Conservation (phyloP, 805 yeast species). For the Starmerella potacharoeniae region DNA sequence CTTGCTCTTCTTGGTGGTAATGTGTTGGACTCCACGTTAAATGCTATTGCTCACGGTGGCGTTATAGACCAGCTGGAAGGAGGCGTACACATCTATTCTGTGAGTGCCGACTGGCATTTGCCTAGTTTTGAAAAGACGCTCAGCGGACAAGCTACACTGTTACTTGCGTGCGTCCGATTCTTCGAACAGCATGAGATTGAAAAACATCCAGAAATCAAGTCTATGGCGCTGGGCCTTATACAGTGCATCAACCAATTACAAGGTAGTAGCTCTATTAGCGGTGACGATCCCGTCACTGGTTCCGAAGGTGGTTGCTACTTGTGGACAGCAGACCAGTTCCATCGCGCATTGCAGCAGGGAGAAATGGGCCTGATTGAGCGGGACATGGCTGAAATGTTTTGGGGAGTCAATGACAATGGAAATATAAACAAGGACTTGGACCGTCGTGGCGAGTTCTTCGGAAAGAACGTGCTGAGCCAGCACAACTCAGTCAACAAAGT, state of each 20-base stretch:
- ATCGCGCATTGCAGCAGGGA: conserved; percentile 21
- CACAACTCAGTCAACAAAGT: conserved; percentile 23
- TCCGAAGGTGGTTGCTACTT: conserved; percentile 20
- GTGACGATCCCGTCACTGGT: conserved; percentile 2
- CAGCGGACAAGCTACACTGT: conserved; percentile 30
- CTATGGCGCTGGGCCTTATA: conserved; percentile 18
- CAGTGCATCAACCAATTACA: conserved; percentile 3
- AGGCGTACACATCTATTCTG: conserved; percentile 31
- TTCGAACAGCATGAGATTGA: conserved; percentile 3
- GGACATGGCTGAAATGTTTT: conserved; percentile 30
- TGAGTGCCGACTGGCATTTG: conserved; percentile 32
- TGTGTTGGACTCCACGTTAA: conserved; percentile 24
- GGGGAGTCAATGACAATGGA: conserved; percentile 30
- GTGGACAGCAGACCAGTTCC: conserved; percentile 30
- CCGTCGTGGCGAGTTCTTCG: conserved; percentile 24
- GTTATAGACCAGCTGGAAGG: conserved; percentile 31
- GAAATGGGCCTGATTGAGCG: conserved; percentile 22
- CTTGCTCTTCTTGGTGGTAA: conserved; percentile 14
- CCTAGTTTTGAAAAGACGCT: conserved; percentile 34
- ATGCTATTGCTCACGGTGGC: conserved; percentile 29
- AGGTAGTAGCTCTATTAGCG: neutral
- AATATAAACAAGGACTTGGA: conserved; percentile 30
- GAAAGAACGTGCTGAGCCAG: conserved; percentile 28
- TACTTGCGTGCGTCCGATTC: conserved; percentile 25
- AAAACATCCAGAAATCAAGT: neutral